Conservation (phyloP, 257 asterid genomes). For the Plectranthus barbatus region DNA sequence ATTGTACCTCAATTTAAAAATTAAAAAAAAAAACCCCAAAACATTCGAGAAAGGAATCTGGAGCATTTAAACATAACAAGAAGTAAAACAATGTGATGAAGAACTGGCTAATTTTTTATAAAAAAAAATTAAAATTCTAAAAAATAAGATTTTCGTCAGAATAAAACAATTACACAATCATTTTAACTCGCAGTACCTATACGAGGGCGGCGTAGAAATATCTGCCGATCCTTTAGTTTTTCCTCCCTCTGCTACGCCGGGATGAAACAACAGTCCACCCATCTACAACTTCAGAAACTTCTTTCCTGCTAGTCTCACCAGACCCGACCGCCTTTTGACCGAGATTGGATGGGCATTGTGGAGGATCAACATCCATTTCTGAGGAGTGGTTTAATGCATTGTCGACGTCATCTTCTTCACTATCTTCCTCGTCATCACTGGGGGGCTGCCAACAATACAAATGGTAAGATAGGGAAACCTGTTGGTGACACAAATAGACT, state of each 20-base stretch:
- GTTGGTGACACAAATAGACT: neutral
- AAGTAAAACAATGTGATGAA: too few relatives aligned
- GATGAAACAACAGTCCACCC: slow-evolving; percentile 44
- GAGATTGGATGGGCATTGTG: slow-evolving; percentile 11
- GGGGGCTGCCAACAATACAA: slow-evolving; percentile 13
- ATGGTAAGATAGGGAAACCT: neutral
- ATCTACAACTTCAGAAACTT: slow-evolving; percentile 29
- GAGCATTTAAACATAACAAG: too few relatives aligned
- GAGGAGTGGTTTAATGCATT: slow-evolving; percentile 17
- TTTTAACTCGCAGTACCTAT: too few relatives aligned
- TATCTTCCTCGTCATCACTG: slow-evolving; percentile 19
- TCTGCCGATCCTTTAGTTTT: slow-evolving; percentile 3
- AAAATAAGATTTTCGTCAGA: too few relatives aligned
- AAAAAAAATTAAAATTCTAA: too few relatives aligned
- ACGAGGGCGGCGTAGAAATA: too few relatives aligned
- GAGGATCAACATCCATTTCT: slow-evolving; percentile 46
- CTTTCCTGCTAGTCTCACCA: slow-evolving; percentile 6
- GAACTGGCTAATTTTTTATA: too few relatives aligned
- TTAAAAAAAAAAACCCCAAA: too few relatives aligned
- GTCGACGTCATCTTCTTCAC: slow-evolving; percentile 24
- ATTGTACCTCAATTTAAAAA: too few relatives aligned
- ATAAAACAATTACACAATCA: too few relatives aligned
- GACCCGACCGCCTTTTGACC: neutral
- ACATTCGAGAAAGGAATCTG: too few relatives aligned
- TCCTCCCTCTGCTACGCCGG: slow-evolving; percentile 37